These are phyloP conservation scores for Nothopassalora personata DNA, from an alignment of 2,329 filamentous ascomycete species.

Conservation along the genomic window DNA sequence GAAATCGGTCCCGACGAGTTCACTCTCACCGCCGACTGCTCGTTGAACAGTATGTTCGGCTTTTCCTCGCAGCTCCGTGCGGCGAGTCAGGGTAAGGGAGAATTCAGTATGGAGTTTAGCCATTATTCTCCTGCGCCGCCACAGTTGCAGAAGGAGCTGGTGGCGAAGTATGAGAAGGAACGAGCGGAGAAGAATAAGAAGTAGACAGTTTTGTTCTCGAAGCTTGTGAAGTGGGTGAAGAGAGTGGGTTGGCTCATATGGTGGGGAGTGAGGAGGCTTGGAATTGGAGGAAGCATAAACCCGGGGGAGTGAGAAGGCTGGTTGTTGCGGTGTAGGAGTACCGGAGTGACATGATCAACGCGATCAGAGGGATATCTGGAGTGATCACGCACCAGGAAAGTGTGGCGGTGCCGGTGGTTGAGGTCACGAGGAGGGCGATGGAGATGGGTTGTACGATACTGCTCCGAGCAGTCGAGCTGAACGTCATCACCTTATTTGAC, in stretches of 20 bases:
- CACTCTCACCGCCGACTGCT: slow-evolving; percentile 85
- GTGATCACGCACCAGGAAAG: neutral
- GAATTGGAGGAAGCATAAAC: neutral
- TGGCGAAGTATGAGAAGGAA: slow-evolving; percentile 63
- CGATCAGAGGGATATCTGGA: neutral
- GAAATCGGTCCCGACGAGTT: slow-evolving; percentile 94
- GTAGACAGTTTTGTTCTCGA: slow-evolving; percentile 25
- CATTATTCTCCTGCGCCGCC: slow-evolving; percentile 84
- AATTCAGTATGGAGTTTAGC: slow-evolving; percentile 98
- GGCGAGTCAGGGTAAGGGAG: slow-evolving; percentile 94
- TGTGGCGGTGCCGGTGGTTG: too few species aligned
- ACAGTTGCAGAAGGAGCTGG: slow-evolving; percentile 77
- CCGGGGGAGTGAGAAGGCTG: neutral
- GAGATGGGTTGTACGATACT: neutral
- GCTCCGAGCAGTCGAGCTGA: neutral
- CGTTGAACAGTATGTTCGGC: slow-evolving; percentile 94
- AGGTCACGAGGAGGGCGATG: too few species aligned
- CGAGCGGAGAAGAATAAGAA: slow-evolving; percentile 61
- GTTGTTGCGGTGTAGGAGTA: neutral
- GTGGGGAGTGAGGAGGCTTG: neutral
- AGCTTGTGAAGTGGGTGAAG: neutral
- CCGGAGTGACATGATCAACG: neutral
- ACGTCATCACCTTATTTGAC: neutral
- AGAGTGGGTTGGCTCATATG: neutral
- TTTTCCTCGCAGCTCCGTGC: slow-evolving; percentile 88